Evolutionary conservation across 1,284 basidiomycete genomes (phyloP).

Genomic region (Trichosporon sp.): DNA sequence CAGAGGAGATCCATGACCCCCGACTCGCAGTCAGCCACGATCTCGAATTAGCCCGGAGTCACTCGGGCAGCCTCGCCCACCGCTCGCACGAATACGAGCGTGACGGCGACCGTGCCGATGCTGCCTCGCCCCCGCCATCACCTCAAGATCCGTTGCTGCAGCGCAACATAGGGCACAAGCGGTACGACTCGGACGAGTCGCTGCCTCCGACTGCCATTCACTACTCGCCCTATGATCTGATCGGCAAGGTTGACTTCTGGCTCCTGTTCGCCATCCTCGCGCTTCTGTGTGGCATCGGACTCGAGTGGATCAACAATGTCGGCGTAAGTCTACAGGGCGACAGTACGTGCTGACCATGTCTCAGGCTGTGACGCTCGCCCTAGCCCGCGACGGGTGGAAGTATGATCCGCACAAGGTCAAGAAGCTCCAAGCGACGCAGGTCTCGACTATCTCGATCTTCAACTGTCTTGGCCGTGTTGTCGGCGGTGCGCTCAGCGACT

Average conservation of each 20-base stretch:
- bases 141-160: slow-evolving; percentile 5
- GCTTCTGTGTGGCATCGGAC: slow-evolving; percentile 72
- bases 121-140: not conserved
- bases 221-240: slow-evolving; percentile 26
- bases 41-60: not conserved
- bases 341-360: not conserved
- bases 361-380: slow-evolving; percentile 73
- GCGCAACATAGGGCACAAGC: slow-evolving; percentile 5
- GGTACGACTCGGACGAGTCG: slow-evolving; percentile 22
- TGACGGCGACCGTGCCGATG: not conserved
- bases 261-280: slow-evolving; percentile 65
- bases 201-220: slow-evolving; percentile 25
- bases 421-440: slow-evolving; percentile 75
- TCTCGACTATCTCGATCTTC: slow-evolving; percentile 74
- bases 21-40: not conserved
- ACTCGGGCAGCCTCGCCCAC: not conserved
- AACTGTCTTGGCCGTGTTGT: slow-evolving; percentile 76
- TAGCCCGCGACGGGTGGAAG: slow-evolving; percentile 61
- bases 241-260: slow-evolving; percentile 61
- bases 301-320: slow-evolving; percentile 95
- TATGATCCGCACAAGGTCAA: slow-evolving; percentile 64
- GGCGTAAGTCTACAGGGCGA: slow-evolving; percentile 47
- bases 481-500: slow-evolving; percentile 76
- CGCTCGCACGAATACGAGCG: slow-evolving; percentile 47
- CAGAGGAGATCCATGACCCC: not conserved